These are phyloP conservation scores for Agaricus subrufescens DNA, from an alignment of 768 basidiomycete species.

Conservation along the genomic window DNA sequence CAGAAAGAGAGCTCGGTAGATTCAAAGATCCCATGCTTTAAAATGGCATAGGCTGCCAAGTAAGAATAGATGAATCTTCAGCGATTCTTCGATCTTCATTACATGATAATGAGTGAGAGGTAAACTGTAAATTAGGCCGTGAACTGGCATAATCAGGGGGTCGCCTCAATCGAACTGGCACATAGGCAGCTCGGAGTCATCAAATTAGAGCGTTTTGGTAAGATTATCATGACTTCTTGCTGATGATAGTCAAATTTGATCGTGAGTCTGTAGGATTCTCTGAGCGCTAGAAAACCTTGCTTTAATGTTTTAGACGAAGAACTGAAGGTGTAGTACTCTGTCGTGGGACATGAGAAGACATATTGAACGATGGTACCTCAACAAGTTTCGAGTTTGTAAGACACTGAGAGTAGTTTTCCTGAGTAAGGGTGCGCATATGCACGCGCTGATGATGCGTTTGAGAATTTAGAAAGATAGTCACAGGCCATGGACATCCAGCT, in stretches of 20 bases:
- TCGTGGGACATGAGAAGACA: conserved; percentile 15
- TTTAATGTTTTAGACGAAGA: neutral
- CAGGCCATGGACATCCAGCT: conserved; percentile 15
- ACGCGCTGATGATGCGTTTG: conserved; percentile 13
- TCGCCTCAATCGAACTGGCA: neutral
- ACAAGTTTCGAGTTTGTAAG: conserved; percentile 38
- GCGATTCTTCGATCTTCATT: too few species aligned
- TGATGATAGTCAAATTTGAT: conserved; percentile 28
- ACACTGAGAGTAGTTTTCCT: conserved; percentile 10
- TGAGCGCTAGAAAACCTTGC: conserved; percentile 19
- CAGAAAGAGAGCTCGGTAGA: conserved; percentile 67
- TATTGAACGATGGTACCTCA: conserved; percentile 37
- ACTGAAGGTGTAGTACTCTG: neutral
- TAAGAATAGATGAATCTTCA: neutral
- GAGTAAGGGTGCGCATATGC: conserved; percentile 12
- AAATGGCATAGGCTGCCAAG: neutral
- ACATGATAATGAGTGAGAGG: conserved; percentile 45
- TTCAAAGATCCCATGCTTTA: conserved; percentile 54
- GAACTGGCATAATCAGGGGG: neutral
- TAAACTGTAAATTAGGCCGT: too few species aligned
- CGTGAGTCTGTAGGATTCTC: conserved; percentile 20
- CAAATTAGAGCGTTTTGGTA: too few species aligned
- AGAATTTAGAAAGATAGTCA: conserved; percentile 18
- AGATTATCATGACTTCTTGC: conserved; percentile 3
- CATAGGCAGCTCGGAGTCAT: neutral